These are phyloP conservation scores for Ogataea nakhonphanomensis DNA, from an alignment of 805 yeast genomes.

Conservation along the genomic window DNA sequence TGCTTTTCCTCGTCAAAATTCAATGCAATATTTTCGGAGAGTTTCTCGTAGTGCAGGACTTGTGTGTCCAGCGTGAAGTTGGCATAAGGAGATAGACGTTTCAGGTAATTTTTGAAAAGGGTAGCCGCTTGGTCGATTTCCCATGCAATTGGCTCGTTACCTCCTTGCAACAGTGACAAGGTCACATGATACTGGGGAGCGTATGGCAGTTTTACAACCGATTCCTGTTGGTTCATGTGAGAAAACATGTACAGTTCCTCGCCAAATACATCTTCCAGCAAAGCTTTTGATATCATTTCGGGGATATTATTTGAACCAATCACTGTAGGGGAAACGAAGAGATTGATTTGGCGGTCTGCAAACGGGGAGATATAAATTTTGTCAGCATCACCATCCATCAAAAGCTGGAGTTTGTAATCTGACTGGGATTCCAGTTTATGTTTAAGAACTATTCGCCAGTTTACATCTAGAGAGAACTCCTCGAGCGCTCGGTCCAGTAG, in stretches of 20 bases:
- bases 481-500: slow-evolving; percentile 30
- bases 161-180: slow-evolving; percentile 69
- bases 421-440: slow-evolving; percentile 22
- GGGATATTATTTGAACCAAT: slow-evolving; percentile 31
- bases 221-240: slow-evolving; percentile 22
- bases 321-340: slow-evolving; percentile 31
- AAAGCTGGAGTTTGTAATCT: slow-evolving; percentile 37
- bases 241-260: slow-evolving; percentile 36
- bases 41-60: slow-evolving; percentile 61
- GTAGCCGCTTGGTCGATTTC: slow-evolving; percentile 55
- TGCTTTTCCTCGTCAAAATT: slow-evolving; percentile 29
- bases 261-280: slow-evolving; percentile 39
- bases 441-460: slow-evolving; percentile 33
- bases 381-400: slow-evolving; percentile 18
- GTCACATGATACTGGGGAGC: slow-evolving; percentile 72
- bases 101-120: slow-evolving; percentile 54
- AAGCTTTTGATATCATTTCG: slow-evolving; percentile 34
- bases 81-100: slow-evolving; percentile 50
- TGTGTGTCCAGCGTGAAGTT: slow-evolving; percentile 79
- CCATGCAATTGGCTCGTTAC: slow-evolving; percentile 68
- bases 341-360: slow-evolving; percentile 32
- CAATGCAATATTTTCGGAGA: slow-evolving; percentile 29
- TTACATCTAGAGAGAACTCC: slow-evolving; percentile 13
- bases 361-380: slow-evolving; percentile 36
- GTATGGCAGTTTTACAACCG: slow-evolving; percentile 47